Evolutionary conservation across 768 basidiomycete genomes (phyloP).

Genomic region (Daedalea quercina): DNA sequence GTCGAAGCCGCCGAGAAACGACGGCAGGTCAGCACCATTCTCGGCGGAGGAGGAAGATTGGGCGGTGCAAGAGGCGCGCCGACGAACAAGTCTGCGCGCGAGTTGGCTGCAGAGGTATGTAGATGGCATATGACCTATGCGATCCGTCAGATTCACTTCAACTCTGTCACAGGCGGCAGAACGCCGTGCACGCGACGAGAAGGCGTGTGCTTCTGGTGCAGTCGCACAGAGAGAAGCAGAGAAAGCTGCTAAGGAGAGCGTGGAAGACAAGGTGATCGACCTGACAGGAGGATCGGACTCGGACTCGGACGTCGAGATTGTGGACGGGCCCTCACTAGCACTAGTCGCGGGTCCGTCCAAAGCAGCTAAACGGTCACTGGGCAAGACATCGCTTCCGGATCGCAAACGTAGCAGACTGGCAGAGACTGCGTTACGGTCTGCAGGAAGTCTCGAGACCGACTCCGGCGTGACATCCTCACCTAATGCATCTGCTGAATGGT

Average conservation of each 20-base stretch:
- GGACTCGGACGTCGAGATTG: constrained; percentile 27
- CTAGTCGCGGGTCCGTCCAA: neutral
- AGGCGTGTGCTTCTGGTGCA: constrained; percentile 61
- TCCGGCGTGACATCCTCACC: too few relatives aligned
- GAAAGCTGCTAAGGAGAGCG: constrained; percentile 64
- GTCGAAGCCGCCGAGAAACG: constrained; percentile 79
- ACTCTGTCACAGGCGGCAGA: constrained; percentile 72
- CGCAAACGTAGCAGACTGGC: too few relatives aligned
- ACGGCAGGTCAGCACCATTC: constrained; percentile 33
- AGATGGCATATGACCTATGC: neutral
- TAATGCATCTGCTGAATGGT: constrained; percentile 23
- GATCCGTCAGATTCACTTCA: constrained; percentile 1
- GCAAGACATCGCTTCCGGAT: neutral
- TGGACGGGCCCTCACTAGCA: constrained; percentile 8
- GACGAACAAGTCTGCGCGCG: constrained; percentile 40
- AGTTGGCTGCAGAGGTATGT: constrained; percentile 66
- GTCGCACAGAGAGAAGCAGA: constrained; percentile 53
- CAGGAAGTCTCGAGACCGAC: too few relatives aligned
- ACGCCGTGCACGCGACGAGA: constrained; percentile 65
- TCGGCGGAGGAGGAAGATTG: constrained; percentile 52
- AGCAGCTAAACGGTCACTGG: too few relatives aligned
- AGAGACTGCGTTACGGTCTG: neutral
- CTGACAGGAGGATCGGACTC: constrained; percentile 39
- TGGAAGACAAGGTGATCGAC: constrained; percentile 53
- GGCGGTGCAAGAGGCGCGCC: constrained; percentile 31